Conservation (phyloP, 2,329 filamentous ascomycete species). For the Bertia moriformis region DNA sequence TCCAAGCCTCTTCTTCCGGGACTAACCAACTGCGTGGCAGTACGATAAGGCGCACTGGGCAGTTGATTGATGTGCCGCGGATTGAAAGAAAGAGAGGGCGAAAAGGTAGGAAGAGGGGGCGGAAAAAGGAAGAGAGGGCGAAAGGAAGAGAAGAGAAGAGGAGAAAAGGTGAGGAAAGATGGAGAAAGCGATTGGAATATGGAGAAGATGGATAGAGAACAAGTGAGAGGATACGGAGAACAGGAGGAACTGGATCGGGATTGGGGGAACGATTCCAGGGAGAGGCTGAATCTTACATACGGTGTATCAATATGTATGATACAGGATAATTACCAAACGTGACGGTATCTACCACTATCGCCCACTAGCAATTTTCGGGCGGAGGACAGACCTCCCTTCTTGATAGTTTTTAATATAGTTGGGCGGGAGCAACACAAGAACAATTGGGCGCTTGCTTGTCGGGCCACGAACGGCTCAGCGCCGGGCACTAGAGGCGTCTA, state of each 20-base stretch:
- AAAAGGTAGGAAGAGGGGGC: constrained; percentile 13
- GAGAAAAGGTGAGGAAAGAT: constrained; percentile 11
- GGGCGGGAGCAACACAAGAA: no score
- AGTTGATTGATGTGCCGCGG: constrained; percentile 6
- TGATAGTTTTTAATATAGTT: no score
- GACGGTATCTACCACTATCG: no score
- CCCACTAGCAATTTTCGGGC: no score
- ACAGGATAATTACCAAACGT: no score
- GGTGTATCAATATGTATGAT: no score
- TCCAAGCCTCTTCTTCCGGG: not conserved
- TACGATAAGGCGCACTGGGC: constrained; percentile 2
- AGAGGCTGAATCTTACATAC: no score
- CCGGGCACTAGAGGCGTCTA: no score
- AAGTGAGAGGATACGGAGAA: constrained; percentile 3
- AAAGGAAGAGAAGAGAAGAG: constrained; percentile 24
- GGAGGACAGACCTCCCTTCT: no score
- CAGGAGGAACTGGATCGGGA: constrained; percentile 1
- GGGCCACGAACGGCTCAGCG: no score
- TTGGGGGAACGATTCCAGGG: constrained; percentile 2
- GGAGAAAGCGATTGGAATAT: constrained; percentile 4
- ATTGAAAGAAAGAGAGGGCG: constrained; percentile 23
- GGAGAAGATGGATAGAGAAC: constrained; percentile 2
- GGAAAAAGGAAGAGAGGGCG: constrained; percentile 11
- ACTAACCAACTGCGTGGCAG: not conserved
- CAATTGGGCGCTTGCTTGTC: no score